Evolutionary conservation across 176 grass and related monocot species (phyloP).

Genomic region (Bromus sterilis): DNA sequence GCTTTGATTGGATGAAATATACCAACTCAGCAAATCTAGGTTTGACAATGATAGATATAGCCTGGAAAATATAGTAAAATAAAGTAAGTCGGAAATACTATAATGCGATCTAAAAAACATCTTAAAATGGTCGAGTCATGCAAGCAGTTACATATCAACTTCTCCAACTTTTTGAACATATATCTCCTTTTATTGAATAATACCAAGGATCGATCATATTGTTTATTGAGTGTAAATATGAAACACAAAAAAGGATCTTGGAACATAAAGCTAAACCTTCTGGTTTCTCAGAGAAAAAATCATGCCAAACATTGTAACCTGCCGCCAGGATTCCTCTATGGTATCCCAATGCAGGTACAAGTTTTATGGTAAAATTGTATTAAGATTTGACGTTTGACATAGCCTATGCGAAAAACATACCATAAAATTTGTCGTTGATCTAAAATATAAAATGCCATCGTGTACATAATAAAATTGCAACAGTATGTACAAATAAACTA

Average conservation of each 20-base stretch:
- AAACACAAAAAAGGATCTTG: neutral
- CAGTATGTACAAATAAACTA: no score
- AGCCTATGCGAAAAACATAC: no score
- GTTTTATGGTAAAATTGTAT: no score
- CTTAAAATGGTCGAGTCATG: neutral
- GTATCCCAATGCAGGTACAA: neutral
- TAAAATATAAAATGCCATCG: no score
- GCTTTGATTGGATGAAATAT: conserved; percentile 85
- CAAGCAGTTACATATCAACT: neutral
- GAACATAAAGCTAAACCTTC: neutral
- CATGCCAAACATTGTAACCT: neutral
- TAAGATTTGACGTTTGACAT: no score
- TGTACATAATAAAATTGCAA: no score
- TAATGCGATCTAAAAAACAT: neutral
- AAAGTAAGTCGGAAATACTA: neutral
- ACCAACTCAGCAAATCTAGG: conserved; percentile 80
- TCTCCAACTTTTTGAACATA: neutral
- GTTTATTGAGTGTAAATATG: neutral
- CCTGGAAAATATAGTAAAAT: conserved; percentile 36
- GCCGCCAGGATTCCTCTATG: neutral
- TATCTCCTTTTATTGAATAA: neutral
- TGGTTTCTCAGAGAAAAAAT: neutral
- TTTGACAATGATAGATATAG: conserved; percentile 92
- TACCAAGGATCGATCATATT: no score
- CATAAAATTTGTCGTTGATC: no score